Percentiles rank a stretch among this genome's conserved stretches.
These are phyloP conservation scores for Cubamyces sp. DNA, from an alignment of 768 basidiomycete genomes.

Conservation along the genomic window DNA sequence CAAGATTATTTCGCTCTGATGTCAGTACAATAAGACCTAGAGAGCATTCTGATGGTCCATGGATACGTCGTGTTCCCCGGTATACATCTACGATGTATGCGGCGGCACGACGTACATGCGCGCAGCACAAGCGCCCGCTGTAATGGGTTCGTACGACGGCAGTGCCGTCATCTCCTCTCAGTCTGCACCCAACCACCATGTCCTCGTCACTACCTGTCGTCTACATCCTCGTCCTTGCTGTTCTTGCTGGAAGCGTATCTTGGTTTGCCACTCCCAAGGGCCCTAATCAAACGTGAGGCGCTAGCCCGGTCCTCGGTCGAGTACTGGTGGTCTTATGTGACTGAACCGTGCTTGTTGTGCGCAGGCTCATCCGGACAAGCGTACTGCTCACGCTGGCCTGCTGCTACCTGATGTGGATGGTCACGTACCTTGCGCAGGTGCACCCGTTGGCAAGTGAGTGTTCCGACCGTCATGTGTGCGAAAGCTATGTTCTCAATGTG, in stretches of 20 bases:
- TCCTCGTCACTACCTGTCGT: slow-evolving; percentile 71
- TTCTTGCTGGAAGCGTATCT: slow-evolving; percentile 63
- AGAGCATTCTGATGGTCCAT: too few relatives aligned
- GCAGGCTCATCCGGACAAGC: slow-evolving; percentile 81
- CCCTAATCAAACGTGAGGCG: slow-evolving; percentile 83
- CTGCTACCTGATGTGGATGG: slow-evolving; percentile 96
- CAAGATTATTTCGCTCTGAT: too few relatives aligned
- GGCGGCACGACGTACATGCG: too few relatives aligned
- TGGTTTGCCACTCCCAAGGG: slow-evolving; percentile 84
- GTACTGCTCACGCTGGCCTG: slow-evolving; percentile 76
- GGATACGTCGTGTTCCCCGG: too few relatives aligned
- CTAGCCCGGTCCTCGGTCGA: neutral
- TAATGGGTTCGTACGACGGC: neutral
- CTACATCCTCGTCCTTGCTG: slow-evolving; percentile 64
- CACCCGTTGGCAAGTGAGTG: slow-evolving; percentile 82
- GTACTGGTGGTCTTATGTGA: neutral
- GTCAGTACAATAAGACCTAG: too few relatives aligned
- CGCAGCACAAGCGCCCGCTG: neutral
- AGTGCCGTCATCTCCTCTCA: slow-evolving; percentile 2
- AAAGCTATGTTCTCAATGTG: neutral
- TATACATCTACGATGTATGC: too few relatives aligned
- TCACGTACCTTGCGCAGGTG: slow-evolving; percentile 95
- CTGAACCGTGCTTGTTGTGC: neutral
- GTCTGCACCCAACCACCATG: slow-evolving; percentile 46
- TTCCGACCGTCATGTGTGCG: neutral